A percentile compares a stretch with the other conserved stretches of the same genome.
Evolutionary conservation across 139 green algal genomes (phyloP).

Genomic region (Volvox africanus): DNA sequence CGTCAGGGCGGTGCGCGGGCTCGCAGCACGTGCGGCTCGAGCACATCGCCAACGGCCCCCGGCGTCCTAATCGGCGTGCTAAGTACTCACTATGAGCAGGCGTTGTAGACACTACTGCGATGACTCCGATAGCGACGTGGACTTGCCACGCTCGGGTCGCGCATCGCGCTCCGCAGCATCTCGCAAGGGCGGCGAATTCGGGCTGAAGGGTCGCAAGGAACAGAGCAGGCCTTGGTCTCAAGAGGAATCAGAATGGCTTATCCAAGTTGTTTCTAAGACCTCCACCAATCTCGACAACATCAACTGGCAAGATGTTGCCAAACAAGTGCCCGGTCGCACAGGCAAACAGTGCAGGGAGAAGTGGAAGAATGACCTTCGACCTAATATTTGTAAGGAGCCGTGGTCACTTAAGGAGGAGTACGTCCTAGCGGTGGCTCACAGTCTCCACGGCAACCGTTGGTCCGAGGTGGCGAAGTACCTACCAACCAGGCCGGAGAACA

Average conservation of each 20-base stretch:
- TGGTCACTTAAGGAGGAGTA: constrained; percentile 58
- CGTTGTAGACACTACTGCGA: constrained; percentile 7
- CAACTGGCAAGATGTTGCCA: constrained; percentile 53
- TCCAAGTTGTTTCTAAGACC: background rate
- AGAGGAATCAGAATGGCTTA: constrained; percentile 32
- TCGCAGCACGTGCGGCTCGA: background rate
- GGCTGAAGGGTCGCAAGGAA: constrained; percentile 7
- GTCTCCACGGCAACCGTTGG: constrained; percentile 86
- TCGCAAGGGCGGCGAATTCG: constrained; percentile 1
- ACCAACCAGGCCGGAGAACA: constrained; percentile 90
- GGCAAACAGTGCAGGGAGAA: constrained; percentile 89
- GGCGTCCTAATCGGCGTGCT: background rate
- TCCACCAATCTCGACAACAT: constrained; percentile 6
- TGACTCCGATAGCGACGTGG: constrained; percentile 24
- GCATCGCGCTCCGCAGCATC: background rate
- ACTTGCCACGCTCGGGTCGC: background rate
- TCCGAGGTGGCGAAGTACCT: constrained; percentile 82
- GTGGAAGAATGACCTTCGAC: constrained; percentile 83
- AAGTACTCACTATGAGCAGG: constrained; percentile 14
- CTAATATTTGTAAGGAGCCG: constrained; percentile 70
- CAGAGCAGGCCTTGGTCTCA: constrained; percentile 24
- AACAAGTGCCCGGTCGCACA: constrained; percentile 64
- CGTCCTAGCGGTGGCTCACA: constrained; percentile 65
- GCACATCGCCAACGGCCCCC: constrained; percentile 8
- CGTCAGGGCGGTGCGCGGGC: background rate